Evolutionary conservation across 108 stramenopile species (phyloP), one percentile per base, ranked within the genome.

Genomic region (Cyclotella choctawhatcheeana): DNA sequence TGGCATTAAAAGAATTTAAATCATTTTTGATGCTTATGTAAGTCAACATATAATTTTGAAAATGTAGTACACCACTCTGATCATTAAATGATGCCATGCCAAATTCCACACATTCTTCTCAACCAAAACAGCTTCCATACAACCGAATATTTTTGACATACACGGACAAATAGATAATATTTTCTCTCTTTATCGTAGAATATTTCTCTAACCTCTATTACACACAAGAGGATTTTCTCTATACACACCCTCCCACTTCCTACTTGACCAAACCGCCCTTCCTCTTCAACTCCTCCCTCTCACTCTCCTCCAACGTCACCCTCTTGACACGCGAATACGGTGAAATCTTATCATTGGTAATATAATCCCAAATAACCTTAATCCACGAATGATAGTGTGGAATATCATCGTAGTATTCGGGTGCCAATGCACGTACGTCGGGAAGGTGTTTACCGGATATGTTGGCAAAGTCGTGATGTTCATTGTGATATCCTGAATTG

Each of bases 381-480:
- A 72, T 52, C 96, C 96, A 98, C 2, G 84, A 86, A 43, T 89
- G 66, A 83, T 94, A 93, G 44, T 81, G 77, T 18, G 92, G 94
- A 26, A 98, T 78, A 31, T 73, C 63, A 60, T 96, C 91, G 66
- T 98, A 98, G 65, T 81, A 97, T 72, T 97, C 97, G 3, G 92
- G 82, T 0, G 97, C 95, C 56, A 96, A 85, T 25, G 30, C 73
- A 4, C 88, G 78, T 17, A 98, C 89, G 64, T 85, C 55, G 1
- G 95, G 97, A 33, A 98, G 83, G 14, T 78, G 82, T 48, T 80
- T 81, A 17, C 97, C 87, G 5, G 94, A 77, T 10, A 98, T 77
- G 24, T 86, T 79, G 40, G 96, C 93, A 73, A 98, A 96, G 71
- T 98, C 98, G 66, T 98, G 98, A 73, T 98, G 98, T 71, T 97